Percentiles rank a stretch among this genome's conserved stretches.
These are phyloP conservation scores for Plasmodium blacklocki DNA, from an alignment of 169 alveolate species.

Conservation along the genomic window DNA sequence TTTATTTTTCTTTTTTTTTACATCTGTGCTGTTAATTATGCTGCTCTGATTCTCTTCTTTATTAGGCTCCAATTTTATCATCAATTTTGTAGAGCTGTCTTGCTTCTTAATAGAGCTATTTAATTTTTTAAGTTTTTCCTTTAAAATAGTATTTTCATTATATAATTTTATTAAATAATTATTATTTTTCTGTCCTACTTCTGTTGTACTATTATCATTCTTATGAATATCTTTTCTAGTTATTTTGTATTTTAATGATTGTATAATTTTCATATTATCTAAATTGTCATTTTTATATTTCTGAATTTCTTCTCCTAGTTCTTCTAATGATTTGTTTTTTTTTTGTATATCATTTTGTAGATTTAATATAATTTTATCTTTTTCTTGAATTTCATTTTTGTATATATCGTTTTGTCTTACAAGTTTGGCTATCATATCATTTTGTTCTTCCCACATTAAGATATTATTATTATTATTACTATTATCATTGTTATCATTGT, in stretches of 20 bases:
- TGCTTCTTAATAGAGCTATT: slow-evolving; percentile 12
- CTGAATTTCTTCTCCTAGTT: slow-evolving; percentile 17
- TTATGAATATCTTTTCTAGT: slow-evolving; percentile 13
- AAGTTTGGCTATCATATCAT: neutral
- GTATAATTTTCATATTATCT: slow-evolving; percentile 39
- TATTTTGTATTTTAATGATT: slow-evolving; percentile 32
- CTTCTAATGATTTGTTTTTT: slow-evolving; percentile 14
- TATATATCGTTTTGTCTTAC: slow-evolving; percentile 25
- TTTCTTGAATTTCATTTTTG: slow-evolving; percentile 40
- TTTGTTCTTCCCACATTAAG: neutral
- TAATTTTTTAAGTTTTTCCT: slow-evolving; percentile 57
- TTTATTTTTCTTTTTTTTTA: slow-evolving; percentile 1
- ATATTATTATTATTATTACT: neutral
- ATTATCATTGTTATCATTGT: neutral
- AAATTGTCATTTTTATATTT: slow-evolving; percentile 28
- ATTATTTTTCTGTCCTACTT: slow-evolving; percentile 28
- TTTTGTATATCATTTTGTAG: slow-evolving; percentile 33
- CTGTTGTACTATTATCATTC: slow-evolving; percentile 19
- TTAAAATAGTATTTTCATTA: slow-evolving; percentile 65
- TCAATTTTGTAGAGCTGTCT: neutral
- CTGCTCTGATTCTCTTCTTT: neutral
- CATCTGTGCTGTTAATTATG: slow-evolving; percentile 7
- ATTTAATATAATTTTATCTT: slow-evolving; percentile 16
- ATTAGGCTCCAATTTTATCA: neutral
- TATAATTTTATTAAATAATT: slow-evolving; percentile 59